Conservation (phyloP, 192 early-diverging fungal genomes). For the Entomortierella beljakovae region DNA sequence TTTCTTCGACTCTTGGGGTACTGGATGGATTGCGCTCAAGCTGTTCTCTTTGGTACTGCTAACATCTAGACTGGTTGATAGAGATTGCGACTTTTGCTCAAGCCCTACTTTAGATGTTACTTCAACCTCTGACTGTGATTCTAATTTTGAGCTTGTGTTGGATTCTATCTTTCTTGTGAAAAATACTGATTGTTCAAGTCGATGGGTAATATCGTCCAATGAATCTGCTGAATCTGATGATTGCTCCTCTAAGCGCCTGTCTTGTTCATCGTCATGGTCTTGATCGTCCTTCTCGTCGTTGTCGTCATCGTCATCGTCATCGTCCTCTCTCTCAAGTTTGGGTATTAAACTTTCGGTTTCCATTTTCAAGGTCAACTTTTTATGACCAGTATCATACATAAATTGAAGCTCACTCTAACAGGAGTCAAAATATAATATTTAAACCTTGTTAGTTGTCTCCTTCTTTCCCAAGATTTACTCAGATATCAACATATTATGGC, state of each 20-base stretch:
- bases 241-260: neutral
- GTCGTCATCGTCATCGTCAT: constrained; percentile 15
- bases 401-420: constrained; percentile 37
- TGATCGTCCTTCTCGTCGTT: constrained; percentile 31
- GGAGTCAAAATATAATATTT: neutral
- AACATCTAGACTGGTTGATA: neutral
- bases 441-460: neutral
- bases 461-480: neutral
- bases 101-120: no score
- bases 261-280: constrained; percentile 10
- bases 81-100: no score
- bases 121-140: neutral
- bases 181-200: constrained; percentile 19
- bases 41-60: neutral
- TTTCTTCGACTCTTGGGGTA: no score
- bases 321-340: neutral
- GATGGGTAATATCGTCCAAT: constrained; percentile 36
- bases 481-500: neutral
- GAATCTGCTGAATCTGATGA: neutral
- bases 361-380: constrained; percentile 10
- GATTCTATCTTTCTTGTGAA: constrained; percentile 10
- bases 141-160: neutral
- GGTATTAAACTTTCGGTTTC: constrained; percentile 4
- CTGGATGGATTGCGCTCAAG: no score
- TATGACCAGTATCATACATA: constrained; percentile 39